Percentiles rank a stretch among this genome's conserved stretches.
These are phyloP conservation scores for Alternaria longipes DNA, from an alignment of 2,329 filamentous ascomycete genomes.

Conservation along the genomic window DNA sequence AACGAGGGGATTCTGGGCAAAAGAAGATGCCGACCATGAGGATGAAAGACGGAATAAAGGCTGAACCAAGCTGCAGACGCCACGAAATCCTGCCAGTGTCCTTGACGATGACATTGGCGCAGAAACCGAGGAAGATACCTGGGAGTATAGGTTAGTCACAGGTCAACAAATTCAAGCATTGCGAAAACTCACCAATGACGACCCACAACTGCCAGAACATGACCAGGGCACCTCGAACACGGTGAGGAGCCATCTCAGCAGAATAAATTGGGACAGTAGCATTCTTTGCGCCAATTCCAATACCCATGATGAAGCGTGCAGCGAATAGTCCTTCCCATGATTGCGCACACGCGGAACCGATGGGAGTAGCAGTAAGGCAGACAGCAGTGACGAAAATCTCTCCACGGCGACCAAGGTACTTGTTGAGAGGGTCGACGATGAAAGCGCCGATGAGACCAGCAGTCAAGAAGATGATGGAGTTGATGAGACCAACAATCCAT, in stretches of 20 bases:
- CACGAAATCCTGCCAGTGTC: slow-evolving; percentile 49
- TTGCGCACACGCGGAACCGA: slow-evolving; percentile 49
- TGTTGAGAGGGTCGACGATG: slow-evolving; percentile 49
- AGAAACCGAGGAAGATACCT: slow-evolving; percentile 58
- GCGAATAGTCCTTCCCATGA: slow-evolving; percentile 51
- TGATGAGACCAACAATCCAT: slow-evolving; percentile 47
- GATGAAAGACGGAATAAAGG: slow-evolving; percentile 51
- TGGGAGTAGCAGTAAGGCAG: slow-evolving; percentile 49
- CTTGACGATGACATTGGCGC: slow-evolving; percentile 59
- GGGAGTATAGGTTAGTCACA: slow-evolving; percentile 13
- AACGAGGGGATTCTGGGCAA: slow-evolving; percentile 53
- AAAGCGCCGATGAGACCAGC: slow-evolving; percentile 45
- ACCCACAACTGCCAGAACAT: slow-evolving; percentile 54
- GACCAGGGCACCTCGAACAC: slow-evolving; percentile 50
- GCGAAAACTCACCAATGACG: slow-evolving; percentile 36
- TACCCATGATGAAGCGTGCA: slow-evolving; percentile 49
- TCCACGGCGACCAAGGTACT: slow-evolving; percentile 49
- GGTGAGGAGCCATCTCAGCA: slow-evolving; percentile 47
- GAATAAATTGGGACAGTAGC: slow-evolving; percentile 48
- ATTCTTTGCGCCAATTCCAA: slow-evolving; percentile 47
- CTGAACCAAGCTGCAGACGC: slow-evolving; percentile 51
- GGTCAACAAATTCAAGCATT: slow-evolving; percentile 9
- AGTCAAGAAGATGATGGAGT: slow-evolving; percentile 53
- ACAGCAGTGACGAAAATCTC: slow-evolving; percentile 51
- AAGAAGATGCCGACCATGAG: slow-evolving; percentile 49